phyloP scores from a whole-genome alignment of 2,329 filamentous ascomycete species.

The Aspergillus flavus region DNA sequence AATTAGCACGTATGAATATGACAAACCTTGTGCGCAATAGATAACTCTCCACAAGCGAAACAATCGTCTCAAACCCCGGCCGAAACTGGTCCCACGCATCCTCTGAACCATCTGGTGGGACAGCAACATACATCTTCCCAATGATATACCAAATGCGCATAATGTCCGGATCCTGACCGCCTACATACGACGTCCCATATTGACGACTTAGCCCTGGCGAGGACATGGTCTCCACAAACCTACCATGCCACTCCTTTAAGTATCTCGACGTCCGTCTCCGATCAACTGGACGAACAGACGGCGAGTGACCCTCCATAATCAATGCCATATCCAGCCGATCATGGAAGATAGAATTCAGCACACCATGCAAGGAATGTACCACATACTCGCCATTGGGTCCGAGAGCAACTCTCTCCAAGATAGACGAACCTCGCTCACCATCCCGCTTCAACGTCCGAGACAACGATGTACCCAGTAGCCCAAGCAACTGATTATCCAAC shows the following conservation, averaged over 20 bases:
- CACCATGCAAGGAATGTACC: not conserved
- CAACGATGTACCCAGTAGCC: not conserved
- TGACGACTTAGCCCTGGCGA: not conserved
- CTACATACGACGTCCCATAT: not conserved
- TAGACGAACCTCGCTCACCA: not conserved
- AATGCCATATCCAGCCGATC: not conserved
- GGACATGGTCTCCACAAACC: not conserved
- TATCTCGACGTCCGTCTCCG: not conserved
- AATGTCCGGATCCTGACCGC: not conserved
- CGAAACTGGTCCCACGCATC: not conserved
- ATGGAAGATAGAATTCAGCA: not conserved
- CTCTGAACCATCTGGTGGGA: not conserved
- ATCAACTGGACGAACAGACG: not conserved
- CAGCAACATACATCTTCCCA: not conserved
- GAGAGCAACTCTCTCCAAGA: not conserved
- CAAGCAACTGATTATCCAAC: not conserved
- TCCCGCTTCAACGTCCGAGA: not conserved
- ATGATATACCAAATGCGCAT: not conserved
- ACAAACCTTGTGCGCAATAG: not conserved
- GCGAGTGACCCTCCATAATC: accelerated
- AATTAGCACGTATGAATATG: not conserved
- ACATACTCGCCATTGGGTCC: not conserved
- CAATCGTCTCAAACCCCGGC: not conserved
- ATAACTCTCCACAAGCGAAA: not conserved
- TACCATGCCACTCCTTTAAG: not conserved